These are phyloP conservation scores for Vachellia pachyceras DNA, from an alignment of 306 rosid species.

Conservation along the genomic window DNA sequence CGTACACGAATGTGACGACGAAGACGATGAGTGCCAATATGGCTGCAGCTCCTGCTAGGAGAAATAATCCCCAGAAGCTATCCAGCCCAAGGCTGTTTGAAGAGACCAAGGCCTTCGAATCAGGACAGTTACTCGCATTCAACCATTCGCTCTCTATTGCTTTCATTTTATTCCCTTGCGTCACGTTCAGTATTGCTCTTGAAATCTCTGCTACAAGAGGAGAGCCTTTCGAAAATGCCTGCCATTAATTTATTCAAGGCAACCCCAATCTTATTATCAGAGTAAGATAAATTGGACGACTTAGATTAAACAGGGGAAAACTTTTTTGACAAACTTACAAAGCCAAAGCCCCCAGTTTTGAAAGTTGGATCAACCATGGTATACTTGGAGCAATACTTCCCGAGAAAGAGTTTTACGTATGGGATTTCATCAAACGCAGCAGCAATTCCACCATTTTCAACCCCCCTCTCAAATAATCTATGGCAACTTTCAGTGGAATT, in stretches of 20 bases:
- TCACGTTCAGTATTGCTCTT: conserved; percentile 56
- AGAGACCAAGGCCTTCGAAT: conserved; percentile 36
- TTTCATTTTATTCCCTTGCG: conserved; percentile 53
- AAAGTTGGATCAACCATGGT: conserved; percentile 52
- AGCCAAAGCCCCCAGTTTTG: conserved; percentile 66
- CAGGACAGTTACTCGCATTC: conserved; percentile 30
- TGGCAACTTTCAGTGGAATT: conserved; percentile 39
- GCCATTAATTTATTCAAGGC: background rate
- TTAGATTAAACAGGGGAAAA: background rate
- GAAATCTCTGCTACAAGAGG: conserved; percentile 61
- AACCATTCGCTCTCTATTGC: conserved; percentile 53
- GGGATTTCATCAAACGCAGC: conserved; percentile 70
- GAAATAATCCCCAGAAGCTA: conserved; percentile 69
- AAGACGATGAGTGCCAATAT: conserved; percentile 43
- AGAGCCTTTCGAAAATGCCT: conserved; percentile 48
- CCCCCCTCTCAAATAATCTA: conserved; percentile 50
- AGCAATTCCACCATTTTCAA: conserved; percentile 53
- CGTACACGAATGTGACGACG: conserved; percentile 36
- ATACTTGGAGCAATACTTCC: conserved; percentile 53
- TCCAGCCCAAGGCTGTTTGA: conserved; percentile 54
- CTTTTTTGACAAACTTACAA: conserved; percentile 51
- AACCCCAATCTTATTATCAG: background rate
- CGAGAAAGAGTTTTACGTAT: conserved; percentile 51
- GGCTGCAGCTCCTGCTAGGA: conserved; percentile 48
- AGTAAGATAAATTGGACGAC: background rate